Evolutionary conservation across 164 flowering plant genomes (phyloP), one percentile per base, ranked within the genome.

Genomic region (Macadamia integrifolia): DNA sequence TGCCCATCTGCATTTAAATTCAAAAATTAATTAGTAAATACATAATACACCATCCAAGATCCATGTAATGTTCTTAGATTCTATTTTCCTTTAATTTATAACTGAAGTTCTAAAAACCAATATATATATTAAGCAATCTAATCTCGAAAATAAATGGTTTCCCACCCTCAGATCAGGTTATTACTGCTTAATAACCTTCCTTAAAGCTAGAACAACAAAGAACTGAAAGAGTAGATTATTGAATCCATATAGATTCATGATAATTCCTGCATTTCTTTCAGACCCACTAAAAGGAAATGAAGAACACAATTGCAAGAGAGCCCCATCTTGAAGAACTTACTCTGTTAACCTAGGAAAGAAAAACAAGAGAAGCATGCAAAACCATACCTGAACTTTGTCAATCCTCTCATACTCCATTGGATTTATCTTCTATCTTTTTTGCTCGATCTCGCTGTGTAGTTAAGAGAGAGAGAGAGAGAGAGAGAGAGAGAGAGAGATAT

Each of bases 331-430:
- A 35, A 35, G 40, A 35, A 35, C 40, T 35, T 35, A 35, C 40
- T 35, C 40, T 35, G 40, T 35, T 35, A 35, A 35, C 40, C 40
- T 35, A 35, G 40, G 3, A 35, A 35, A 0, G 3, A 35, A 35
- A 35, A 35, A 2, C 3, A 35, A 35, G 40, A 35, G 48, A 42
- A 40, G 57, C 29, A 43, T 59, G 48, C 32, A 31, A 31, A 68
- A 60, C 30, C 55, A 46, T 78, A 91, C 97, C 93, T 88, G 90
- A 68, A 76, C 83, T 76, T 88, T 88, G 76, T 89, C 80, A 74
- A 92, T 89, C 87, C 97, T 80, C 78, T 89, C 97, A 75, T 92
- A 92, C 84, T 89, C 97, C 97, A 92, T 92, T 75, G 46, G 72
- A 80, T 62, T 71, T 66, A 68, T 64, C 48, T 14, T 35, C 50